Percentiles rank a stretch among this genome's conserved stretches.
Evolutionary conservation across 371 early-diverging fungal species (phyloP).

Genomic region (Apophysomyces variabilis): DNA sequence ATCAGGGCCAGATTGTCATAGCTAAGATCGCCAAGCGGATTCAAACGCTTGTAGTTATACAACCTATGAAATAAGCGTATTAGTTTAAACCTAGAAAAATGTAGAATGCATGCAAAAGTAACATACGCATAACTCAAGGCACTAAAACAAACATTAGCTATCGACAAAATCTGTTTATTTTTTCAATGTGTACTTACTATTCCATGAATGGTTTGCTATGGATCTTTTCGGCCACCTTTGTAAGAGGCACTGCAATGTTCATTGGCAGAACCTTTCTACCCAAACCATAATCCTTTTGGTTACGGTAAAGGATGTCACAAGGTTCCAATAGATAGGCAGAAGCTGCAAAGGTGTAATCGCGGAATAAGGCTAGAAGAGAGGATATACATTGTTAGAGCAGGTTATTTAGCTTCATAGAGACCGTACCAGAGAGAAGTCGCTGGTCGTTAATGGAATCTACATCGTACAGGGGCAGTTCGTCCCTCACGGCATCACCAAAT

Average conservation of each 20-base stretch:
- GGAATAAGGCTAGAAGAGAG: constrained; percentile 67
- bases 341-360: constrained; percentile 88
- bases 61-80: constrained; percentile 44
- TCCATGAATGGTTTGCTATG: constrained; percentile 87
- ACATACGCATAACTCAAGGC: constrained; percentile 46
- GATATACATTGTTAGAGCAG: neutral
- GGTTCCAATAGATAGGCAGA: constrained; percentile 91
- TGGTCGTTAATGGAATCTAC: constrained; percentile 71
- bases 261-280: constrained; percentile 76
- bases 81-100: neutral
- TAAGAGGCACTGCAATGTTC: constrained; percentile 82
- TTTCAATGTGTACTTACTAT: constrained; percentile 52
- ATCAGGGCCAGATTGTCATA: constrained; percentile 80
- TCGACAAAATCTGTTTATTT: neutral
- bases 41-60: constrained; percentile 80
- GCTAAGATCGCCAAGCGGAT: constrained; percentile 55
- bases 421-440: constrained; percentile 69
- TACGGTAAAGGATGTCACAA: constrained; percentile 77
- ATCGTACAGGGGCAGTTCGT: constrained; percentile 75
- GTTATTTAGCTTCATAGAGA: neutral
- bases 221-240: constrained; percentile 72
- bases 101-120: neutral
- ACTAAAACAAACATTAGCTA: constrained; percentile 17
- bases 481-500: constrained; percentile 78
- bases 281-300: constrained; percentile 75